Base-by-base conservation (phyloP, 352 stramenopile species). In the Phytopythium ostracodes region DNA sequence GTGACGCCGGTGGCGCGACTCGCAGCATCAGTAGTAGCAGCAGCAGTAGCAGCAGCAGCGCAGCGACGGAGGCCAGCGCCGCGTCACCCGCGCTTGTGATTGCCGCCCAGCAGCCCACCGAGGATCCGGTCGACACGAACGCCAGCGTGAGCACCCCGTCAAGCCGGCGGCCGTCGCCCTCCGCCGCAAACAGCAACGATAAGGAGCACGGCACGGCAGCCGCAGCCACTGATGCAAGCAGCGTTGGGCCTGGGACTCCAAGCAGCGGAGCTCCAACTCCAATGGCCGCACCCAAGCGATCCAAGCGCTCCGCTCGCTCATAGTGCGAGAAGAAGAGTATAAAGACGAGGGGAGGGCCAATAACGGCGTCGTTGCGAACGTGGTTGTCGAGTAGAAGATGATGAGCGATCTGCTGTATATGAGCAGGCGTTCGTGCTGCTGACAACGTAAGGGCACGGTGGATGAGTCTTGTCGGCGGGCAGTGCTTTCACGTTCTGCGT, bases 21-120 rank as follows among this genome's bases (percentile, higher is more conserved):
- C 24, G 27, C 24, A 31, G 27, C 47, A 14, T 36, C 47, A 35
- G 47, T 10, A 54, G 47, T 9, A 36, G 24, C 24, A 54, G 47
- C 47, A 35, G 24, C 47, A 54, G 47, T 11, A 54, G 24, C 24
- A 54, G 24, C 47, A 54, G 47, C 47, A 35, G 47, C 47, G 36
- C 47, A 10, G 22, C 24, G 47, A 36, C 47, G 11, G 47, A 54
- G 47, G 42, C 42, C 42, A 22, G 42, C 18, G 20, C 38, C 14
- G 38, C 38, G 38, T 44, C 38, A 17, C 38, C 38, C 10, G 6
- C 38, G 38, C 8, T 12, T 17, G 38, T n/a, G 38, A 17, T 11
- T 15, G 42, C 18, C 1, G 42, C 40, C 40, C 40, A n/a, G 40
- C 40, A 17, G 7, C 0, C 15, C 18, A 17, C 42, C 10, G 42